Percentiles rank a stretch among this genome's conserved stretches.
These are phyloP conservation scores for Penicillium brevicompactum DNA, from an alignment of 2,329 filamentous ascomycete species.

Conservation along the genomic window DNA sequence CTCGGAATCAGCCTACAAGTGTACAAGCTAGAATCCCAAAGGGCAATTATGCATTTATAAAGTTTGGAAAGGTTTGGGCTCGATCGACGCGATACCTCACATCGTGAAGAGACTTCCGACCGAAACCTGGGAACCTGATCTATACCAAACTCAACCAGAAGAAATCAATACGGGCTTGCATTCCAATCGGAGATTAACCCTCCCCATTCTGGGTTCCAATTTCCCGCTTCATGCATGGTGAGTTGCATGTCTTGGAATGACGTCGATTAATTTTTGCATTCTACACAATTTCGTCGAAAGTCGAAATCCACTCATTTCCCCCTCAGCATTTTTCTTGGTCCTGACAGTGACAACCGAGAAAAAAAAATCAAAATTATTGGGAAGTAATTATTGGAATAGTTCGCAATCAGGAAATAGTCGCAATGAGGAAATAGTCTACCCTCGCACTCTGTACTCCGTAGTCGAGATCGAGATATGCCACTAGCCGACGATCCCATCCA, in stretches of 20 bases:
- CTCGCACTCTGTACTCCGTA: not conserved
- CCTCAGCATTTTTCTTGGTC: too few relatives aligned
- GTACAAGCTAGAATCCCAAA: not conserved
- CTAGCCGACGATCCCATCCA: not conserved
- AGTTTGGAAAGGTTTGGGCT: too few relatives aligned
- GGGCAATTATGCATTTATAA: not conserved
- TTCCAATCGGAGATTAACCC: not conserved
- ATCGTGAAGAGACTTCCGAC: not conserved
- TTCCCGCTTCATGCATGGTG: not conserved
- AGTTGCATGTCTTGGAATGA: not conserved
- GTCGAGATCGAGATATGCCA: not conserved
- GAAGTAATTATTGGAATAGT: not conserved
- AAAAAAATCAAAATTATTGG: not conserved
- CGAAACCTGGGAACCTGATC: too few relatives aligned
- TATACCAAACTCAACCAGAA: conserved; percentile 5
- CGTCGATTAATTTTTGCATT: not conserved
- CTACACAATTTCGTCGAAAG: not conserved
- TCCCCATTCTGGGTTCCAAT: not conserved
- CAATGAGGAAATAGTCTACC: not conserved
- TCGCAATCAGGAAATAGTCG: not conserved
- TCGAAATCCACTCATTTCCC: too few relatives aligned
- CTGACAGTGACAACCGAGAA: not conserved
- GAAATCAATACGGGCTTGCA: not conserved
- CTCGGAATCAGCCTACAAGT: too few relatives aligned
- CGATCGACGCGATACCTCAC: not conserved